Conservation (phyloP, 1,284 basidiomycete genomes). For the Porodaedalea pini region DNA sequence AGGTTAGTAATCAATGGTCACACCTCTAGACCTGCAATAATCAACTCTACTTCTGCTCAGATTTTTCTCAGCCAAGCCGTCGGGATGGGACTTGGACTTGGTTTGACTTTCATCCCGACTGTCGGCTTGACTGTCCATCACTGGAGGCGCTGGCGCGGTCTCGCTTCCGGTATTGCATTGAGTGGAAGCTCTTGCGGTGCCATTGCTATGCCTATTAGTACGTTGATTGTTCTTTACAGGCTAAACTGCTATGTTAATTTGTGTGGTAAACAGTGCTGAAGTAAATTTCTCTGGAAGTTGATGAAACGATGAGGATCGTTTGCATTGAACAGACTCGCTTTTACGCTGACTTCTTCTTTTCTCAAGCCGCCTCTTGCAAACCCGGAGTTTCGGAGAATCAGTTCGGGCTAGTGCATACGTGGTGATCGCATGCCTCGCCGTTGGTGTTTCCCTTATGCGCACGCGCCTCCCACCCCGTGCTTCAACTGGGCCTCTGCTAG, state of each 20-base stretch:
- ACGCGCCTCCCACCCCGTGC: constrained; percentile 20
- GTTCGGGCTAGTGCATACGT: constrained; percentile 29
- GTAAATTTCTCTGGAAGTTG: neutral
- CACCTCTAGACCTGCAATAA: constrained; percentile 27
- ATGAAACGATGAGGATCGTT: no score
- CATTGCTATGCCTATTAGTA: constrained; percentile 4
- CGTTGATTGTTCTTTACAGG: neutral
- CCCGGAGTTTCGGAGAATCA: constrained; percentile 25
- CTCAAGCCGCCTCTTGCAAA: constrained; percentile 28
- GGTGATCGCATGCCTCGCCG: constrained; percentile 26
- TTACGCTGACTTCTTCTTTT: constrained; percentile 29
- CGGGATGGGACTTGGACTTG: constrained; percentile 21
- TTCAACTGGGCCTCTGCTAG: neutral
- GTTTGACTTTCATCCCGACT: constrained; percentile 21
- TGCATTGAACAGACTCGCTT: no score
- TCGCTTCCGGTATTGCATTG: constrained; percentile 22
- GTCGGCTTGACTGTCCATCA: constrained; percentile 21
- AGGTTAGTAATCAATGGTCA: constrained; percentile 29
- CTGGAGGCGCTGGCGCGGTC: constrained; percentile 19
- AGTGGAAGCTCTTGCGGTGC: constrained; percentile 26
- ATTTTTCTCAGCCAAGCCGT: constrained; percentile 23
- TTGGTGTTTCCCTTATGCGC: constrained; percentile 31
- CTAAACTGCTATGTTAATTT: neutral
- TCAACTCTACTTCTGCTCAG: constrained; percentile 31
- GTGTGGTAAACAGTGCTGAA: neutral